Base-by-base conservation (phyloP, 495 filamentous ascomycete genomes). In the Aspergillus nidulans region DNA sequence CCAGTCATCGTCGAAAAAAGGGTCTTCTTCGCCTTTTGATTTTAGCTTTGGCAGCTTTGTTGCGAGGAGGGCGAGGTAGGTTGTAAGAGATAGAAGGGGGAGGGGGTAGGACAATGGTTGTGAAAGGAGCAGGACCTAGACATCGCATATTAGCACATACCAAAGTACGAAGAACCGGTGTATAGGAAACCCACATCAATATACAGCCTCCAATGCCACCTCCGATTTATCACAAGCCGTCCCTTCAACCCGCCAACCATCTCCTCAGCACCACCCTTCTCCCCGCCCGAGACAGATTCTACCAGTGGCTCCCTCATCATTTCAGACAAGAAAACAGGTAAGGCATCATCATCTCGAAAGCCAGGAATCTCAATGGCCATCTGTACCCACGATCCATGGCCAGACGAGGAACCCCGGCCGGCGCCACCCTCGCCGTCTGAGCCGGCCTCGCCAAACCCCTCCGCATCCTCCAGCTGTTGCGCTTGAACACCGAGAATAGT, bases 1-100 rank as follows among this genome's bases (percentile, higher is more conserved):
- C 95, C 95, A 99, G 71, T 99, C 94, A 73, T 99, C 95, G 76
- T 96, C 87, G 76, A 99, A 97, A 62, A 96, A 84, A 1, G 95
- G 95, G 63, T 99, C 95, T 73, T 99, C 94, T 66, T 95, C 91
- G 50, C 78, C 78, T 63, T 91, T 84, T 20, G 90, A 95, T 65
- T 89, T 88, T 20, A 95, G 75, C 26, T 85, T 81, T 16, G 94
- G 94, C 2, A 97, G 82, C 52, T 87, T 86, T 6, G 92, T 90
- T 38, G 87, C 83, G 45, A 96, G 85, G 25, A 99, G 88, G n/a
- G 94, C 94, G 55, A 99, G 87, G 69, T 97, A 91, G 2, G 90
- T 95, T 1, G 94, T 95, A 30, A 97, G 81, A 28, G 89, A 94
- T 32, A 97, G 84, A 7, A 97, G 84, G 1, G 95, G 92, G 13